Conservation (phyloP, 192 early-diverging fungal species). For the Backusella luteola region DNA sequence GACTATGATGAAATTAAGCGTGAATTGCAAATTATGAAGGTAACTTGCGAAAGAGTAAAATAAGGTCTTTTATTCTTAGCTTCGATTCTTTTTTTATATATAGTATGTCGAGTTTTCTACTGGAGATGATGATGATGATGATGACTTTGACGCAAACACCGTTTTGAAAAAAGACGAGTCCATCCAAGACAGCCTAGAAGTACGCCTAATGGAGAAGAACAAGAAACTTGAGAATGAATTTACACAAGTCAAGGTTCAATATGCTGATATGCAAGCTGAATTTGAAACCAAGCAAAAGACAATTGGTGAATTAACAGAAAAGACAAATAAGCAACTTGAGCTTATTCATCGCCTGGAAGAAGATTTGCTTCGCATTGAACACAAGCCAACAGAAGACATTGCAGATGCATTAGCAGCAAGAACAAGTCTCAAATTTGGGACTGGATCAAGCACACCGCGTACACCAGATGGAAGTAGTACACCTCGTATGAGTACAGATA, state of each 20-base stretch:
- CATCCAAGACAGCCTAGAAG: conserved; percentile 66
- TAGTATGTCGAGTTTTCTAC: conserved; percentile 71
- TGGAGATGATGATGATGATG: conserved; percentile 43
- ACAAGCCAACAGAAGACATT: conserved; percentile 8
- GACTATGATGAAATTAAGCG: conserved; percentile 88
- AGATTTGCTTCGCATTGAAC: conserved; percentile 52
- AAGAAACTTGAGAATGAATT: conserved; percentile 74
- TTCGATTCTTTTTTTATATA: neutral
- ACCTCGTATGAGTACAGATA: neutral
- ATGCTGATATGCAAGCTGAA: conserved; percentile 31
- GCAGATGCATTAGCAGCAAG: conserved; percentile 1
- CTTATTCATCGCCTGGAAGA: conserved; percentile 56
- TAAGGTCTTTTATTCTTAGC: neutral
- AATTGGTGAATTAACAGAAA: conserved; percentile 36
- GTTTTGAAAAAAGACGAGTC: conserved; percentile 41
- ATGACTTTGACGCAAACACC: conserved; percentile 41
- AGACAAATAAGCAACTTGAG: conserved; percentile 38
- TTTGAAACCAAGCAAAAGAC: conserved; percentile 25
- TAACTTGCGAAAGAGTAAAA: conserved; percentile 20
- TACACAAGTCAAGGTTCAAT: conserved; percentile 55
- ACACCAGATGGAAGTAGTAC: conserved; percentile 7
- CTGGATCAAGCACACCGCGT: neutral
- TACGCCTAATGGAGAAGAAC: conserved; percentile 79
- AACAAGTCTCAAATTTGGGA: neutral
- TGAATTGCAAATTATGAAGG: conserved; percentile 84